These are phyloP conservation scores for Entomortierella chlamydospora DNA, from an alignment of 192 early-diverging fungal genomes.

Conservation along the genomic window DNA sequence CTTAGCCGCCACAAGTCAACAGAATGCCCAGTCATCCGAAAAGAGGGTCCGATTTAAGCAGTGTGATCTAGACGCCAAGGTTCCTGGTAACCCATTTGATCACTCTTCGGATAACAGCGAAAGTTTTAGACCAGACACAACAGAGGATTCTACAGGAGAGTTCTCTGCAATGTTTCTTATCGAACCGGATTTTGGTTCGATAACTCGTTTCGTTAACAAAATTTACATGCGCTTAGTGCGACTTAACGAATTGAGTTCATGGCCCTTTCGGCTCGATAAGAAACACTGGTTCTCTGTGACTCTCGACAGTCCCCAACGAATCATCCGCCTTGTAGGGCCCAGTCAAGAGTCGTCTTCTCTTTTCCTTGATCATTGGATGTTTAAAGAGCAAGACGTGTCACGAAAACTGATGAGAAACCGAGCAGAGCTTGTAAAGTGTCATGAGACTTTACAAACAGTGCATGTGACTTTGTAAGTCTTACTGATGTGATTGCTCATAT, in stretches of 20 bases:
- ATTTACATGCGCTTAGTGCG: no score
- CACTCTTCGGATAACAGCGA: background rate
- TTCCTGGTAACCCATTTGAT: slow-evolving; percentile 1
- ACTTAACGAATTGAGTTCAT: no score
- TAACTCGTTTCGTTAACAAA: no score
- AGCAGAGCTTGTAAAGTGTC: background rate
- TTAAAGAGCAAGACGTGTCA: background rate
- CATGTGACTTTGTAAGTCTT: slow-evolving; percentile 3
- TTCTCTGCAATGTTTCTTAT: background rate
- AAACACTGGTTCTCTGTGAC: background rate
- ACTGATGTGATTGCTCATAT: no score
- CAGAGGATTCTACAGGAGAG: slow-evolving; percentile 2
- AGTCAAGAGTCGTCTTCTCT: background rate
- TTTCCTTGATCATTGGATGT: background rate
- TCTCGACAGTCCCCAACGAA: background rate
- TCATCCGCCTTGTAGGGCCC: background rate
- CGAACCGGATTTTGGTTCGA: no score
- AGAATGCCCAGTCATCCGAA: background rate
- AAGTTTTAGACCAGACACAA: background rate
- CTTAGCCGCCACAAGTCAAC: background rate
- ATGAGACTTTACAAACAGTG: slow-evolving; percentile 3
- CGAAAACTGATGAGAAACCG: background rate
- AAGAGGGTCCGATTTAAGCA: background rate
- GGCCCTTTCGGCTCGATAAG: no score
- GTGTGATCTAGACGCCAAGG: background rate